Evolutionary conservation across 2,329 filamentous ascomycete genomes (phyloP), one percentile per base, ranked within the genome.

Genomic region (Apiospora pterosperma): DNA sequence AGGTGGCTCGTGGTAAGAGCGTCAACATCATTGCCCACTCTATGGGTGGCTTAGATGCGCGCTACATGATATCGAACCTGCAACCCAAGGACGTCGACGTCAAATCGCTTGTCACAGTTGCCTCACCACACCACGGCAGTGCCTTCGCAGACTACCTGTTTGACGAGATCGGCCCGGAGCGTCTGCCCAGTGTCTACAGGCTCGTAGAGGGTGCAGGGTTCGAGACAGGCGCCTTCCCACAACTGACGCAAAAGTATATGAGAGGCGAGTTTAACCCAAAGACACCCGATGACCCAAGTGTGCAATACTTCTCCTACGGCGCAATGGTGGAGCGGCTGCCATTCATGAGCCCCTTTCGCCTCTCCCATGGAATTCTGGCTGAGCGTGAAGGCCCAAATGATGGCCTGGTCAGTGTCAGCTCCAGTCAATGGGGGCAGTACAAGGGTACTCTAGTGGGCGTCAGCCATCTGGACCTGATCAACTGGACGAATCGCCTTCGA

Each of bases 1-100:
- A 76, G 25, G 77, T 75, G 11, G 80, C 83, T 1, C 69, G 75
- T 25, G 81, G 80, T 21, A 79, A 77, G 66, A 86, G 89, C 61
- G 92, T 97, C 68, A 92, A 92, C 73, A 91, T 97, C 65, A 82
- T 93, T 23, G 87, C 87, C 44, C 91, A 93, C 77, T 86, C 82
- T 69, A 89, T 89, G 87, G 87, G 88, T 59, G 88, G 88, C 2
- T 79, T 90, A 4, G 88, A 90, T 73, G 84, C 87, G 11, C 81
- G 88, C 58, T 88, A 88, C 74, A 88, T 90, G 86, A 85, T 90
- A 62, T 85, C 86, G 25, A 80, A 80, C 61, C 78, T 89, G 14
- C 77, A 77, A 48, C 84, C 84, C 1, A 73, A 76, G 28, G 75
- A 78, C 44, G 77, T 86, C 23, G 72, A 77, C 21, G 82, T 87